These are phyloP conservation scores for Solanum okadae DNA, from an alignment of 257 asterid species.

Conservation along the genomic window DNA sequence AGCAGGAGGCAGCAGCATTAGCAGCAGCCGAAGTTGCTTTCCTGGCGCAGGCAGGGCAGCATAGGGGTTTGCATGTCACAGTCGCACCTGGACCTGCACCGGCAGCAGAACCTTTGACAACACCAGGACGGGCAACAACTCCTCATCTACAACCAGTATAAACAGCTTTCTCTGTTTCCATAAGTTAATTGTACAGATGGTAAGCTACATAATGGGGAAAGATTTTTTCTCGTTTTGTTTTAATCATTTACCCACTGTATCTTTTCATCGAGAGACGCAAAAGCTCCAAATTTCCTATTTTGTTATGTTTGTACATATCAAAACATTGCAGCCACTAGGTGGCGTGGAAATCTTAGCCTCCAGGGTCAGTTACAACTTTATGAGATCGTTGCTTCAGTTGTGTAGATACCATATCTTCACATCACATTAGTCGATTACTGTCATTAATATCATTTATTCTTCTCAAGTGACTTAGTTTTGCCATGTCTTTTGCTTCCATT, in stretches of 20 bases:
- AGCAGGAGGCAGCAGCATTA: slow-evolving; percentile 33
- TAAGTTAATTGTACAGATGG: background rate
- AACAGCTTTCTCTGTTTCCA: background rate
- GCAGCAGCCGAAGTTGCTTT: slow-evolving; percentile 45
- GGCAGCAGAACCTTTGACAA: slow-evolving; percentile 3
- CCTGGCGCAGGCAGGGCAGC: slow-evolving; percentile 36
- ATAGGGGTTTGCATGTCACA: slow-evolving; percentile 30
- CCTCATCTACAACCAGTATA: slow-evolving; percentile 1
- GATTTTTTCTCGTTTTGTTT: background rate
- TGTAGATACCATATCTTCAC: background rate
- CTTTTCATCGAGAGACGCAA: background rate
- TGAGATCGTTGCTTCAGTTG: background rate
- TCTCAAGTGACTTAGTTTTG: background rate
- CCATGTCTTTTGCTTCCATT: background rate
- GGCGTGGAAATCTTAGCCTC: background rate
- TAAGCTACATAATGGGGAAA: background rate
- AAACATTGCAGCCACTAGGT: background rate
- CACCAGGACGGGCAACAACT: background rate
- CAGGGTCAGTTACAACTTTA: background rate
- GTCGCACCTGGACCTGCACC: slow-evolving; percentile 18
- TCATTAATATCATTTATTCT: background rate
- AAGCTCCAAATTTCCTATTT: background rate
- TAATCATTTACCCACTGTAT: background rate
- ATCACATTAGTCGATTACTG: background rate
- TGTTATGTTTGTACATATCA: background rate